These are phyloP conservation scores for Drechmeria coniospora DNA, from an alignment of 2,329 filamentous ascomycete species.

Conservation along the genomic window DNA sequence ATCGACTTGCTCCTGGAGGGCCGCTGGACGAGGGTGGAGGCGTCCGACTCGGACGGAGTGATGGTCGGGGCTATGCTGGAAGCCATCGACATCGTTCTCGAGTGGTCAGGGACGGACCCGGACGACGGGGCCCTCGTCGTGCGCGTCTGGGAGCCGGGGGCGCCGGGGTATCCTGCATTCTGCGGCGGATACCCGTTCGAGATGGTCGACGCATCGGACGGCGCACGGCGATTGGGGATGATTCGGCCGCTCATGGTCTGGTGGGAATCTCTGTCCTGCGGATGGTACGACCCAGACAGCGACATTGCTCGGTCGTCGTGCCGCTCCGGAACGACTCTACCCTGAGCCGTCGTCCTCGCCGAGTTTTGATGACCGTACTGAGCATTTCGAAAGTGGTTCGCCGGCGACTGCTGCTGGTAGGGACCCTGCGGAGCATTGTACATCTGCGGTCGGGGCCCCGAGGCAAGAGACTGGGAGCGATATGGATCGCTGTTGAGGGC, in stretches of 20 bases:
- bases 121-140: conserved; percentile 49
- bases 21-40: conserved; percentile 32
- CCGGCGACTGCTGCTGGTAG: conserved; percentile 47
- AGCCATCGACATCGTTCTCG: conserved; percentile 80
- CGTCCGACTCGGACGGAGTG: conserved; percentile 42
- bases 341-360: conserved; percentile 77
- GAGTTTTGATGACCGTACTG: conserved; percentile 49
- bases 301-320: conserved; percentile 93
- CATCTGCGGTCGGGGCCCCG: conserved; percentile 55
- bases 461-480: conserved; percentile 85
- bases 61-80: conserved; percentile 64
- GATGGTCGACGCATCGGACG: conserved; percentile 22
- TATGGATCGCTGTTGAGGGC: conserved; percentile 75
- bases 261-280: conserved; percentile 61
- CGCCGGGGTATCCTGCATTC: conserved; percentile 24
- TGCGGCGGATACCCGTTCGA: conserved; percentile 20
- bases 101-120: conserved; percentile 27
- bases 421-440: conserved; percentile 48
- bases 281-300: conserved; percentile 59
- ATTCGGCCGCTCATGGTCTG: conserved; percentile 89
- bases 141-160: conserved; percentile 39
- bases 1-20: conserved; percentile 42
- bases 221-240: conserved; percentile 56
- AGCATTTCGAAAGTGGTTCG: conserved; percentile 64
- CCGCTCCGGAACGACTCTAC: conserved; percentile 77